These are phyloP conservation scores for Kurtzmaniella cleridarum DNA, from an alignment of 805 yeast genomes.

Conservation along the genomic window DNA sequence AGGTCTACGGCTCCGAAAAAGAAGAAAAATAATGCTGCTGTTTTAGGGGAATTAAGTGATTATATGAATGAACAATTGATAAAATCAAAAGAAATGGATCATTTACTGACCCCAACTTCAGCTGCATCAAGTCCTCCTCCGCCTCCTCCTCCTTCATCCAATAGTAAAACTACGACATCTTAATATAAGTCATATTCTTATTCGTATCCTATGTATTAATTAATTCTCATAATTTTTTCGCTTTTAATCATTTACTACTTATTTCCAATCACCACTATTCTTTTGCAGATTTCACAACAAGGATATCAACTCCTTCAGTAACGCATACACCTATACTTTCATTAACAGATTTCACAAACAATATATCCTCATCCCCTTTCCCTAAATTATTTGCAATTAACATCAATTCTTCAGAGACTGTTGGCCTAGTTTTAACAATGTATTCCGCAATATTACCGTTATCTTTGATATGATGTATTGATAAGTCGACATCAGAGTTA, in stretches of 20 bases:
- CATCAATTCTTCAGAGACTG: slow-evolving; percentile 16
- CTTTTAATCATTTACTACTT: not conserved
- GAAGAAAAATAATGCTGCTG: slow-evolving; percentile 18
- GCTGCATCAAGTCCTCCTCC: slow-evolving; percentile 18
- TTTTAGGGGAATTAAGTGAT: slow-evolving; percentile 25
- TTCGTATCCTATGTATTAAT: not conserved
- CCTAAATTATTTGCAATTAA: slow-evolving; percentile 18
- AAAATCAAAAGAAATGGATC: slow-evolving; percentile 33
- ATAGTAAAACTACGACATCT: slow-evolving; percentile 1
- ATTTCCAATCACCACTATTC: not conserved
- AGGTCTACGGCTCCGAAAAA: slow-evolving; percentile 18
- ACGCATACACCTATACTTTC: slow-evolving; percentile 18
- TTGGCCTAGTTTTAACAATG: slow-evolving; percentile 7
- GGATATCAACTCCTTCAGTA: slow-evolving; percentile 19
- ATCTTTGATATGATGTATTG: slow-evolving; percentile 13
- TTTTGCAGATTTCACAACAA: slow-evolving; percentile 16
- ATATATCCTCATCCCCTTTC: slow-evolving; percentile 5
- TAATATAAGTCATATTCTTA: not conserved
- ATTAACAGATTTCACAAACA: slow-evolving; percentile 17
- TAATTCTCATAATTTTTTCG: no score
- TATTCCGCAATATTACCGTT: slow-evolving; percentile 8
- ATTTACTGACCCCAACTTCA: slow-evolving; percentile 6
- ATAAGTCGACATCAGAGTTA: slow-evolving; percentile 9
- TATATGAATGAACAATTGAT: slow-evolving; percentile 41
- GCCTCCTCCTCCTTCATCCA: slow-evolving; percentile 27